Base-by-base conservation (phyloP, 768 basidiomycete species). In the Kwoniella botswanensis region DNA sequence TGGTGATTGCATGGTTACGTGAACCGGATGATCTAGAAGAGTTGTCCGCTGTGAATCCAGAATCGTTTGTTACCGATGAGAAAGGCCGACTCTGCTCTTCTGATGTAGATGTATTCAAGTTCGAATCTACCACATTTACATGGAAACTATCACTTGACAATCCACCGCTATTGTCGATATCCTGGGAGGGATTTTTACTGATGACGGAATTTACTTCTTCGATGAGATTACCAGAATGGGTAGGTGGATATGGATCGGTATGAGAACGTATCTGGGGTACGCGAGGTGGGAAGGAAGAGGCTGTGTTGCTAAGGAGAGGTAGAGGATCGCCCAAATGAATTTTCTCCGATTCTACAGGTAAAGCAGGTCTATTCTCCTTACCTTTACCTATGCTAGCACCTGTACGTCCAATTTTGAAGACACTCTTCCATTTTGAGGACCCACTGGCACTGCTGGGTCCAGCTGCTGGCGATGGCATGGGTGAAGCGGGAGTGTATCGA, bases 1-100 rank as follows among this genome's bases (percentile, higher is more conserved):
- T 65, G 17, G 53, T 43, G 54, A 55, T 21, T 3, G 15, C 55
- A 22, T 56, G 63, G 63, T 57, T 53, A 13, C 26, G 35, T 10
- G 63, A 65, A 24, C 55, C 76, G 18, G 77, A 79, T 3, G 79
- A 81, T 35, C 65, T 71, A 5, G 79, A 81, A 0, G 79, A 81
- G 2, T 73, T 35, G 26, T 74, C 72, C 12, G 75, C 76, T 5
- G 64, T 63, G 29, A 64, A 65, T 13, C 63, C 65, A 22, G 71
- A 60, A 35, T 41, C 65, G 64, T 63, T 65, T 21, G 72, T 76
- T 17, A 68, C 60, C 1, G 74, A 67, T 7, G 73, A 71, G 26
- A 64, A 68, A 4, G 75, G 72, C 11, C 74, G 62, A 26, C 50
- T 35, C 13, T 67, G 66, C 26, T 71, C 71, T 7, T 57, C 61